Evolutionary conservation across 768 basidiomycete species (phyloP).

Genomic region (Glaciozyma antarctica): DNA sequence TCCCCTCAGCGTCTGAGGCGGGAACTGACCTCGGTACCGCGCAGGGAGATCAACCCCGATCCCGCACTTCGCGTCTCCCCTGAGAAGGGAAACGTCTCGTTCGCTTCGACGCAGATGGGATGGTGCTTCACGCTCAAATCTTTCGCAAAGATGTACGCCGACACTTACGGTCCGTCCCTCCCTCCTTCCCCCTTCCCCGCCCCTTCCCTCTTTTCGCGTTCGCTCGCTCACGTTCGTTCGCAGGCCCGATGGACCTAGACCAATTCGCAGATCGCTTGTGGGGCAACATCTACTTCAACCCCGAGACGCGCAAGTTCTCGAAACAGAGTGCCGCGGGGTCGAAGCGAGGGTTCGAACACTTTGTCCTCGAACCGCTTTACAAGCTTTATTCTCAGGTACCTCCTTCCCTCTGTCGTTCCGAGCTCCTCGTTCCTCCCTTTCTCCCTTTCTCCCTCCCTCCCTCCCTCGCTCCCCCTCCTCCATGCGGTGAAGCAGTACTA

Average conservation of each 20-base stretch:
- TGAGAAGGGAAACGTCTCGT: conserved; percentile 91
- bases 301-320: conserved; percentile 75
- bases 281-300: conserved; percentile 95
- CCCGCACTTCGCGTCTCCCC: conserved; percentile 82
- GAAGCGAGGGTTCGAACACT: conserved; percentile 81
- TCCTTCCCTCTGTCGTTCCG: too few species aligned
- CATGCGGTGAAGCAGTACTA: neutral
- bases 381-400: conserved; percentile 80
- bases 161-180: conserved; percentile 69
- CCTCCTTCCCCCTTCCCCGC: too few species aligned
- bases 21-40: too few species aligned
- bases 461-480: conserved; percentile 24
- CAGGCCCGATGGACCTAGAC: conserved; percentile 68
- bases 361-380: conserved; percentile 91
- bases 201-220: neutral
- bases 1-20: too few species aligned
- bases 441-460: too few species aligned
- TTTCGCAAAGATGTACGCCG: conserved; percentile 92
- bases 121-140: conserved; percentile 94
- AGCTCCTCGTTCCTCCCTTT: too few species aligned
- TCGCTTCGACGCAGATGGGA: conserved; percentile 91
- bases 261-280: conserved; percentile 84
- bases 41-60: conserved; percentile 67
- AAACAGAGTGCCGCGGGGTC: conserved; percentile 58
- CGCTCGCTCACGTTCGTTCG: neutral